These are phyloP conservation scores for Globisporangium paddicum DNA, from an alignment of 352 stramenopile genomes.

Conservation along the genomic window DNA sequence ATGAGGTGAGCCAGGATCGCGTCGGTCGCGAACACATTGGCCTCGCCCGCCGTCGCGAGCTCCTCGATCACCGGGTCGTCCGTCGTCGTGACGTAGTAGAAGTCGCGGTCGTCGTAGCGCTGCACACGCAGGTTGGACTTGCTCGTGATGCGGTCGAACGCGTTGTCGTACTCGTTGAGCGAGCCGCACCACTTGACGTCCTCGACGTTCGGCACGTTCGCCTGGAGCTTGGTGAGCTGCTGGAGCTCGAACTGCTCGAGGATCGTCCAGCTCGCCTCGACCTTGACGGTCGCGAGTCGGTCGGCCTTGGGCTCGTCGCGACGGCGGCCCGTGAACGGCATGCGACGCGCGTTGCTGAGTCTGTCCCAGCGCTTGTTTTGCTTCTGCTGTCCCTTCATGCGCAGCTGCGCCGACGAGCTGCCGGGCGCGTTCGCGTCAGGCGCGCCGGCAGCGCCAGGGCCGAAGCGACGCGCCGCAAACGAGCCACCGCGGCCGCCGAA, in stretches of 20 bases:
- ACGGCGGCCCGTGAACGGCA: constrained; percentile 47
- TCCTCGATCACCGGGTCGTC: constrained; percentile 96
- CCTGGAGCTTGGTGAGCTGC: constrained; percentile 93
- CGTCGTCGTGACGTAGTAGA: constrained; percentile 96
- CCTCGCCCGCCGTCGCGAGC: constrained; percentile 86
- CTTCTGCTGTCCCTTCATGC: constrained; percentile 84
- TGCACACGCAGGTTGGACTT: constrained; percentile 74
- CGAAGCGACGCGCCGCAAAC: constrained; percentile 22
- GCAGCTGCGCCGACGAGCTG: constrained; percentile 52
- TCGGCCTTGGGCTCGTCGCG: constrained; percentile 76
- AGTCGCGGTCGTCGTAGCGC: constrained; percentile 89
- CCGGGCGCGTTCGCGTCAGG: constrained; percentile 33
- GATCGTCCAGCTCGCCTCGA: constrained; percentile 90
- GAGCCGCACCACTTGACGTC: constrained; percentile 95
- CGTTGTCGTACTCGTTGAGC: constrained; percentile 93
- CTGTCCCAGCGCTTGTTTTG: constrained; percentile 85
- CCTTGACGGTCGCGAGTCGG: constrained; percentile 86
- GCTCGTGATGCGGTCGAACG: constrained; percentile 92
- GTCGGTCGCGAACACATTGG: constrained; percentile 96
- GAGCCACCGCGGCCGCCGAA: constrained; percentile 59
- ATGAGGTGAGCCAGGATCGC: constrained; percentile 97
- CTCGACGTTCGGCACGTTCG: constrained; percentile 78
- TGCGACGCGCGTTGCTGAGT: constrained; percentile 69
- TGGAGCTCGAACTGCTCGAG: constrained; percentile 96
- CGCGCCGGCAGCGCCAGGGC: constrained; percentile 16